Evolutionary conservation across 1,139 yeast genomes (phyloP).

Genomic region (Lodderomyces orthopsilosis): DNA sequence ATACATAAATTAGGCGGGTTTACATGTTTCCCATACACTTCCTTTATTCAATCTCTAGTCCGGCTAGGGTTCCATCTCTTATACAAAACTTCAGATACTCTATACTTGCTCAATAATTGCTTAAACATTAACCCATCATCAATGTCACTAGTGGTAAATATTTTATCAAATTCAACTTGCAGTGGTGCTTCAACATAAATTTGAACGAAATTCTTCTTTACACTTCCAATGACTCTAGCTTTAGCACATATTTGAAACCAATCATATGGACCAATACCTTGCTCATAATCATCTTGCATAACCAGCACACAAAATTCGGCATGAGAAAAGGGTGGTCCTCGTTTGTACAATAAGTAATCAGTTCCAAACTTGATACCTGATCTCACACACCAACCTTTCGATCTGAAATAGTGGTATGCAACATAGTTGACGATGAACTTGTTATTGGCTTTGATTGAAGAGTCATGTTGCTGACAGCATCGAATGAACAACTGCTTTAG

Average conservation of each 20-base stretch:
- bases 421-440: conserved; percentile 56
- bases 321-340: conserved; percentile 95
- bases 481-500: conserved; percentile 25
- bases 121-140: conserved; percentile 20
- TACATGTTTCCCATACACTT: neutral
- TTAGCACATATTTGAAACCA: conserved; percentile 68
- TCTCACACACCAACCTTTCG: conserved; percentile 93
- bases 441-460: conserved; percentile 24
- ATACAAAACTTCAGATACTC: conserved; percentile 63
- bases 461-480: conserved; percentile 18
- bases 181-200: conserved; percentile 60
- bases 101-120: conserved; percentile 39
- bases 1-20: no score
- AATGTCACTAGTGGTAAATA: conserved; percentile 15
- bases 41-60: conserved; percentile 58
- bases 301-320: conserved; percentile 78
- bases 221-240: conserved; percentile 84
- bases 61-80: conserved; percentile 83
- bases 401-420: conserved; percentile 82
- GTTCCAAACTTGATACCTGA: conserved; percentile 91
- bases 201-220: conserved; percentile 72
- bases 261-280: conserved; percentile 17
- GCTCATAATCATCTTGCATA: conserved; percentile 32
- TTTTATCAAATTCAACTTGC: conserved; percentile 26
- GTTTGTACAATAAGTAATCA: conserved; percentile 72